Evolutionary conservation across 345 rosid genomes (phyloP), one percentile per base, ranked within the genome.

Genomic region (Limnanthes douglasii): DNA sequence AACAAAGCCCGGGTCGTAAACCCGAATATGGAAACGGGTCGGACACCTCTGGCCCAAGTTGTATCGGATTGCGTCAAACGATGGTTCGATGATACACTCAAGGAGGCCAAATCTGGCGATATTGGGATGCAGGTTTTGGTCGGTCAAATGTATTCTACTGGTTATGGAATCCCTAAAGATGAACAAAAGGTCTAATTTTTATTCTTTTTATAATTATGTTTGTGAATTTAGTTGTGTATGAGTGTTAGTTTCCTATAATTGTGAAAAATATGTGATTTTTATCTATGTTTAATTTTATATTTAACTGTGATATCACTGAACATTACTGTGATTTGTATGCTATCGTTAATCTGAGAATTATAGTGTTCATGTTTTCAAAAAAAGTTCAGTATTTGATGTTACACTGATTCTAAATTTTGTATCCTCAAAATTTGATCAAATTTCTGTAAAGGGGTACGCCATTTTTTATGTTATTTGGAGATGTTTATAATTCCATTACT

Each of bases 51-150:
- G 21, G 48, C 78, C 24, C 60, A 53, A 34, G 94, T 78, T 15
- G 94, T 78, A 12, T 66, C 72, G 7, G 86, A 72, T 14, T 78
- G 90, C 51, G 75, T 61, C 3, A 69, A 57, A 50, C 49, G 66
- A n/a, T 81, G 92, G 92, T 86, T 86, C 21, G 60, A 68, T 15
- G 94, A 86, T 34, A 65, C 94, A 1, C 82, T 77, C 8, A 65
- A 47, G 43, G 92, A 70, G 30, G 96, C 96, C 11, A 66, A 66
- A 42, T 65, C 75, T 5, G 96, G 94, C 0, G 86, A 86, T 38
- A 53, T 45, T 34, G 28, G 68, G 28, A 86, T 81, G 92, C 86
- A 78, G 56, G 66, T 81, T 8, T 60, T 86, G 40, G 92, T 86
- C 6, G 96, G 78, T 1, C 94, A 81, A 63, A 81, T 86, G 96